Evolutionary conservation across 805 yeast genomes (phyloP), one percentile per base, ranked within the genome.

Genomic region (Cyberlindnera japonica): DNA sequence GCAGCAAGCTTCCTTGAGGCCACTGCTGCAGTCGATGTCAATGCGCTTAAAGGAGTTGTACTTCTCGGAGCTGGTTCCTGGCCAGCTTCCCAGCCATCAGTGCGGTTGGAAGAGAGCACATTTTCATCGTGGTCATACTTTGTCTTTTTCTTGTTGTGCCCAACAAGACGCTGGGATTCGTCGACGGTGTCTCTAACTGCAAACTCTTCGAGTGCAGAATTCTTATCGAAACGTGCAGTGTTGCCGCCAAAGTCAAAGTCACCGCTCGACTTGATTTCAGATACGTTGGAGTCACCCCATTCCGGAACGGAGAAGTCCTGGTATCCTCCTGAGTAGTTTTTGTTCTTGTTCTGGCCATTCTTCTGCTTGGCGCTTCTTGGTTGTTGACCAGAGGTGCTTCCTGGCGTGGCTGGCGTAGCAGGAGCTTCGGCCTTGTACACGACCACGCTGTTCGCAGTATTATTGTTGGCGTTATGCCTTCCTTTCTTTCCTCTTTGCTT

Each of bases 191-290:
- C 96, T 39, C 69, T 64, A 46, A 71, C 71, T 37, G 77, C 78
- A 54, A 90, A 73, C 56, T 87, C 88, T 35, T 83, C 84, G 60
- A 90, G 83, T 4, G 89, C 91, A 6, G 80, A 70, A 43, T 71
- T 67, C 60, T 90, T 90, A 60, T 90, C 93, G 55, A 90, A 90
- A 68, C 80, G 78, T 18, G 81, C 81, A 47, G 90, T 69, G 56
- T 84, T 86, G 12, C 86, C 81, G 40, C 78, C 86, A 61, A 90
- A 90, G 59, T 90, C 96, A 62, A 90, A 90, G 48, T 88, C 96
- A 17, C 68, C 72, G 40, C 70, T 58, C 15, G 62, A 47, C 49
- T 76, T 69, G 58, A 76, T 71, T 44, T 67, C 63, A 41, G 63
- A 49, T 23, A 77, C 71, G 42, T 72, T 76, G 20, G 38, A 28